phyloP scores from a whole-genome alignment of 768 basidiomycete genomes.

The Tylopilus sp. region DNA sequence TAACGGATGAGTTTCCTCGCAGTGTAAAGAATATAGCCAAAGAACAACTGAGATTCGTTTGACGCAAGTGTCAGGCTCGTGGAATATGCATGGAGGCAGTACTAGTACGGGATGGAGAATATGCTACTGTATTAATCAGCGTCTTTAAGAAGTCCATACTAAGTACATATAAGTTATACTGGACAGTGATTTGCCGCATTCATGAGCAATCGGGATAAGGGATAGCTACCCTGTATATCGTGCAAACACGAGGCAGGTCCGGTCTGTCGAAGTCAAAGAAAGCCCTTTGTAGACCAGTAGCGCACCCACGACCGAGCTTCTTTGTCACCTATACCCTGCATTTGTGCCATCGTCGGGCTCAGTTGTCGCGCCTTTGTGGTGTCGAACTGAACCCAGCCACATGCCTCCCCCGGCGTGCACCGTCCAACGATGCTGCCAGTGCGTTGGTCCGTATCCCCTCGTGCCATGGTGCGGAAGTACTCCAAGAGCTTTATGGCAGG shows the following conservation, averaged over 20 bases:
- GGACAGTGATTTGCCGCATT: too few species aligned
- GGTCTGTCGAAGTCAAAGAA: not conserved
- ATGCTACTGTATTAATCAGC: too few species aligned
- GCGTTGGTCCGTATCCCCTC: not conserved
- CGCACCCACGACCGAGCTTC: slow-evolving; percentile 5
- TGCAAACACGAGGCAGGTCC: not conserved
- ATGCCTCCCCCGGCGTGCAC: not conserved
- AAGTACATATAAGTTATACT: too few species aligned
- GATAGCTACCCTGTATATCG: too few species aligned
- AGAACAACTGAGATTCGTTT: too few species aligned
- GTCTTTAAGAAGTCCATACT: too few species aligned
- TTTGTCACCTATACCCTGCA: not conserved
- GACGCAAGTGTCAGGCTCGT: too few species aligned
- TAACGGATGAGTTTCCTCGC: too few species aligned
- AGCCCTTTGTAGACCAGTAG: not conserved
- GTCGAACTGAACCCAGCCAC: not conserved
- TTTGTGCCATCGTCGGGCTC: slow-evolving; percentile 4
- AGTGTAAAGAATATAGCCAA: too few species aligned
- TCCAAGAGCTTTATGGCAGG: slow-evolving; percentile 32
- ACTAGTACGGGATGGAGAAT: too few species aligned
- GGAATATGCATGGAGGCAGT: too few species aligned
- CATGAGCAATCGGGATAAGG: too few species aligned
- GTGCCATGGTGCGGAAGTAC: slow-evolving; percentile 21
- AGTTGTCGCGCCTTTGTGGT: not conserved
- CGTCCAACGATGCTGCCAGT: not conserved